Conservation (phyloP, 2,329 filamentous ascomycete species). For the Meredithiella fracta region DNA sequence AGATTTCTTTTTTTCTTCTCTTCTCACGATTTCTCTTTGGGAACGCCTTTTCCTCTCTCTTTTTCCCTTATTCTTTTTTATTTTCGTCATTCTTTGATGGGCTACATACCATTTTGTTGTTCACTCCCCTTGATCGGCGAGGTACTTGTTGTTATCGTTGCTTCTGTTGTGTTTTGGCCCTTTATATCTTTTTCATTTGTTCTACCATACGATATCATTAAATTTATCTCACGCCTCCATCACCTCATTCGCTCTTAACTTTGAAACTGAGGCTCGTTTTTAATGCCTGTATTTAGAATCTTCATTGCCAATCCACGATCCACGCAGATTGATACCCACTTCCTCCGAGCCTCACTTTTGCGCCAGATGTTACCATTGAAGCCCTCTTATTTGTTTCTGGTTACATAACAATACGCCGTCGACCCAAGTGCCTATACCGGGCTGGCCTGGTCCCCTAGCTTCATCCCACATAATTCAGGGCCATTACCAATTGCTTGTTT, state of each 20-base stretch:
- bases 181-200: neutral
- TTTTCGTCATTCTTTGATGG: neutral
- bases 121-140: too few relatives aligned
- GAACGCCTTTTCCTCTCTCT: neutral
- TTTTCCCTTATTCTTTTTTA: neutral
- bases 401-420: neutral
- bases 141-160: too few relatives aligned
- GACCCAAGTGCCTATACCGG: neutral
- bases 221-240: neutral
- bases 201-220: neutral
- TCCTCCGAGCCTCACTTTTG: conserved; percentile 1
- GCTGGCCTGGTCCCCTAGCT: neutral
- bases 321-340: neutral
- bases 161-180: too few relatives aligned
- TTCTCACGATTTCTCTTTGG: neutral
- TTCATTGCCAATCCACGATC: neutral
- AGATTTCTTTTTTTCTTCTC: neutral
- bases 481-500: neutral
- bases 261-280: neutral
- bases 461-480: neutral
- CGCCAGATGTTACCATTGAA: neutral
- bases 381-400: neutral
- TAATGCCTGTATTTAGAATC: neutral
- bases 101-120: neutral
- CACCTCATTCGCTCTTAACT: neutral